phyloP scores from a whole-genome alignment of 805 yeast genomes.

The Saccharomycopsis babjevae region DNA sequence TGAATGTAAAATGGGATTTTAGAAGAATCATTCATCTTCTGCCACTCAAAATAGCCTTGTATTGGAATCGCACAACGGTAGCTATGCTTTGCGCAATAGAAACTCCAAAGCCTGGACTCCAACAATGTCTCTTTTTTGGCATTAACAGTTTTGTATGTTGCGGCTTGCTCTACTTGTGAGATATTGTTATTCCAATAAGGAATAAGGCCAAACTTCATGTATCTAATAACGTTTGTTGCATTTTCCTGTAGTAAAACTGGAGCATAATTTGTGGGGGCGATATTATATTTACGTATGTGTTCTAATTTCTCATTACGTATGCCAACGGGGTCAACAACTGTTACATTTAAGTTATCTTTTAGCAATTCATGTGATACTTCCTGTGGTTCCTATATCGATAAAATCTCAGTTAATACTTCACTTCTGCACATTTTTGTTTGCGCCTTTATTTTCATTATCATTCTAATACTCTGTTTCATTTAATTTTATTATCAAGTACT shows the following conservation, averaged over 20 bases:
- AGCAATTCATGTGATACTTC: conserved; percentile 16
- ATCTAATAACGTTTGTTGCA: conserved; percentile 25
- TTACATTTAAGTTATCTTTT: conserved; percentile 19
- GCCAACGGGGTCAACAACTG: conserved; percentile 23
- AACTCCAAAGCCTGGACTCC: conserved; percentile 47
- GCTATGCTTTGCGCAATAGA: conserved; percentile 27
- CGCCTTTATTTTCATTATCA: conserved; percentile 19
- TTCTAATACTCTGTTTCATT: too few relatives aligned
- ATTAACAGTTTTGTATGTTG: conserved; percentile 48
- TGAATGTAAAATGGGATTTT: conserved; percentile 60
- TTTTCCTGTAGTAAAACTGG: conserved; percentile 29
- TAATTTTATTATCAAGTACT: conserved; percentile 11
- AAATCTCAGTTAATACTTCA: not conserved
- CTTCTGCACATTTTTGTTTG: conserved; percentile 19
- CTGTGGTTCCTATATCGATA: conserved; percentile 10
- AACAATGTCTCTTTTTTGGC: conserved; percentile 57
- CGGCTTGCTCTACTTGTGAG: not conserved
- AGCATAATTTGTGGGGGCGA: conserved; percentile 48
- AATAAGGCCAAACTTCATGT: conserved; percentile 74
- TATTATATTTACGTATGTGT: conserved; percentile 31
- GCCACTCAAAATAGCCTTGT: conserved; percentile 86
- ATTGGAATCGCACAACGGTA: conserved; percentile 69
- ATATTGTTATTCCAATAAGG: conserved; percentile 46
- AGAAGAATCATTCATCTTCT: conserved; percentile 25
- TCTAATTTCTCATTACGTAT: conserved; percentile 26